phyloP scores from a whole-genome alignment of 2,329 filamentous ascomycete genomes.

The Phaeoacremonium minimum region DNA sequence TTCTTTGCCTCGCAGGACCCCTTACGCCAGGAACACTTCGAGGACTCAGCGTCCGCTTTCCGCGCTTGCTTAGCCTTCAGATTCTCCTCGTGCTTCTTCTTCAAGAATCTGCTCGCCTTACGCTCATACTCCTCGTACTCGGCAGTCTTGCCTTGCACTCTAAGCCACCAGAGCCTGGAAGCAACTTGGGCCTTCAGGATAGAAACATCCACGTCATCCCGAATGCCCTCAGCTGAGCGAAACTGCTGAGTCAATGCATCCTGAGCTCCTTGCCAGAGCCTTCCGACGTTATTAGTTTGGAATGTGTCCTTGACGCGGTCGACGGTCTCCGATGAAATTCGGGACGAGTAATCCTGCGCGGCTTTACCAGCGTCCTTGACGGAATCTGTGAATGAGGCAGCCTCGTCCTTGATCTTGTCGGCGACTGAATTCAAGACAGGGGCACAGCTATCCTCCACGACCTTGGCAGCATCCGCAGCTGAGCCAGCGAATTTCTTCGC shows the following conservation, averaged over 20 bases:
- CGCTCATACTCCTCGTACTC: slow-evolving; percentile 39
- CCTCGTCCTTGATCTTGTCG: slow-evolving; percentile 23
- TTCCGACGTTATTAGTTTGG: slow-evolving; percentile 13
- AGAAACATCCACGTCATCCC: slow-evolving; percentile 35
- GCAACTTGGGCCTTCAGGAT: slow-evolving; percentile 50
- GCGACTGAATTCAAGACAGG: slow-evolving; percentile 22
- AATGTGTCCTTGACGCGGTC: slow-evolving; percentile 18
- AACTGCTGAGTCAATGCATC: neutral
- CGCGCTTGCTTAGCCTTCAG: slow-evolving; percentile 23
- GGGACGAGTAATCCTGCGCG: slow-evolving; percentile 12
- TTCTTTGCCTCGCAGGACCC: too few species aligned
- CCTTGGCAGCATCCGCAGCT: slow-evolving; percentile 23
- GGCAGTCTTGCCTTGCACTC: slow-evolving; percentile 41
- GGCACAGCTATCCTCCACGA: slow-evolving; percentile 20
- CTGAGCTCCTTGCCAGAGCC: too few species aligned
- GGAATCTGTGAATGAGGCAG: slow-evolving; percentile 21
- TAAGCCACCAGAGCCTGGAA: slow-evolving; percentile 55
- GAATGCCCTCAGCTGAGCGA: slow-evolving; percentile 24
- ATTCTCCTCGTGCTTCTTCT: slow-evolving; percentile 26
- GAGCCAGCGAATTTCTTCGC: slow-evolving; percentile 36
- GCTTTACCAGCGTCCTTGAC: slow-evolving; percentile 19
- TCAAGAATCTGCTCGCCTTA: slow-evolving; percentile 40
- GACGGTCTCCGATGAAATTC: slow-evolving; percentile 14
- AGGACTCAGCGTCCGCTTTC: neutral
- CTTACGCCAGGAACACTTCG: slow-evolving; percentile 2